These are phyloP conservation scores for Medicago arabica DNA, from an alignment of 306 rosid species.

Conservation along the genomic window DNA sequence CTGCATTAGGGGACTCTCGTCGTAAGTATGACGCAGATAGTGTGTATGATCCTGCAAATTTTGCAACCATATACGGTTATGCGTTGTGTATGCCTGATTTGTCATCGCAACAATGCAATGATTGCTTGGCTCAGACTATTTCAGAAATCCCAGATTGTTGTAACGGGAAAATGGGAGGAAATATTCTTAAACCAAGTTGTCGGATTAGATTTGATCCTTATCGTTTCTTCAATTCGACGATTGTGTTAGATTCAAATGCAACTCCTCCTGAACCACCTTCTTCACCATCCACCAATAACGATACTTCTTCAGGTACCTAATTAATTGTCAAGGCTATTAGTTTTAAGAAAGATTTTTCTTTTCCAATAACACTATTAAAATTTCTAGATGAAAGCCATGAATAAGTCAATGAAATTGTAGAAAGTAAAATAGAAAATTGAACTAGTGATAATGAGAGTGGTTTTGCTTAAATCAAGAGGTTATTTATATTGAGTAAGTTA, in stretches of 20 bases:
- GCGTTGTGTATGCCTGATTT: constrained; percentile 54
- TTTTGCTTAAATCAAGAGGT: too few species aligned
- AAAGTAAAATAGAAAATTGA: too few species aligned
- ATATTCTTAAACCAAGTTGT: constrained; percentile 28
- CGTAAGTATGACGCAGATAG: neutral
- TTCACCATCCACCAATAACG: neutral
- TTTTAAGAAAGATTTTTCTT: neutral
- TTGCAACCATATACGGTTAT: constrained; percentile 10
- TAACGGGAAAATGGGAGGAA: neutral
- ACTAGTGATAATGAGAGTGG: too few species aligned
- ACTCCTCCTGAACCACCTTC: neutral
- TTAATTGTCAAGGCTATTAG: neutral
- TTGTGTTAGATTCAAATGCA: neutral
- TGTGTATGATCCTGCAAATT: neutral
- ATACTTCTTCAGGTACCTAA: neutral
- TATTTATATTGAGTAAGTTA: too few species aligned
- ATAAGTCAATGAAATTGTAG: too few species aligned
- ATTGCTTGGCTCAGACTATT: constrained; percentile 1
- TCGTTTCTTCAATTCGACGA: neutral
- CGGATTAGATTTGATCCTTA: constrained; percentile 20
- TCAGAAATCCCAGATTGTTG: neutral
- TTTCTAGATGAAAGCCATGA: too few species aligned
- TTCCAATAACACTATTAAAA: too few species aligned
- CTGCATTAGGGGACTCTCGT: neutral
- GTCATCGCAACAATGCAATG: constrained; percentile 22